These are phyloP conservation scores for Fagus sylvatica DNA, from an alignment of 306 rosid genomes.

Conservation along the genomic window DNA sequence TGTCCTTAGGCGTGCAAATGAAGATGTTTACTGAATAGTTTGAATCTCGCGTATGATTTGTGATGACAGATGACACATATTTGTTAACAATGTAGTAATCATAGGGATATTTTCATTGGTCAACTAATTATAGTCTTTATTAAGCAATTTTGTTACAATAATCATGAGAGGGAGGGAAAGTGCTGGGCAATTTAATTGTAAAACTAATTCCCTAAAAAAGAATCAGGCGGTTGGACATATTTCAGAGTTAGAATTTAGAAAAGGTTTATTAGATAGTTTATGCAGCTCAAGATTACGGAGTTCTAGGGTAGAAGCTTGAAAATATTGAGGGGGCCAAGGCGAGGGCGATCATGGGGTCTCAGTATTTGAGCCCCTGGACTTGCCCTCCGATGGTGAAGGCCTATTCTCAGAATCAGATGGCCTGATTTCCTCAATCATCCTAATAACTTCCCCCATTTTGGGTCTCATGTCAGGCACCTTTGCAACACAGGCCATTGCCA, in stretches of 20 bases:
- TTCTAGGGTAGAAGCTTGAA: background rate
- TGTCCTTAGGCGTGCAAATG: too few species aligned
- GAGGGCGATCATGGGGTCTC: slow-evolving; percentile 27
- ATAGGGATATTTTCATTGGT: too few species aligned
- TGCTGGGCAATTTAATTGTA: background rate
- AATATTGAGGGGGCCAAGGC: background rate
- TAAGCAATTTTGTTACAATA: background rate
- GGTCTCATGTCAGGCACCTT: slow-evolving; percentile 73
- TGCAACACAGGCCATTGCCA: slow-evolving; percentile 93
- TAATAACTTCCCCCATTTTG: slow-evolving; percentile 75
- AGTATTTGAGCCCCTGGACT: slow-evolving; percentile 31
- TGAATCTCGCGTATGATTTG: too few species aligned
- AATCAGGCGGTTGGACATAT: slow-evolving; percentile 15
- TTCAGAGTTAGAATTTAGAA: slow-evolving; percentile 4
- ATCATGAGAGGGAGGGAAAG: too few species aligned
- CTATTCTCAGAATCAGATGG: slow-evolving; percentile 45
- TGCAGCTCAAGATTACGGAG: background rate
- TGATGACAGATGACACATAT: too few species aligned
- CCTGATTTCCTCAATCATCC: slow-evolving; percentile 67
- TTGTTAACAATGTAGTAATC: too few species aligned
- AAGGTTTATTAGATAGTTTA: background rate
- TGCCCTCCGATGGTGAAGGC: slow-evolving; percentile 46
- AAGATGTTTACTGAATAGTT: too few species aligned
- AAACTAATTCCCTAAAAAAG: slow-evolving; percentile 12
- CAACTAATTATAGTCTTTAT: background rate